A percentile compares a stretch with the other conserved stretches of the same genome.
Evolutionary conservation across 192 early-diverging fungal species (phyloP).

Genomic region (Backusella macrospora): DNA sequence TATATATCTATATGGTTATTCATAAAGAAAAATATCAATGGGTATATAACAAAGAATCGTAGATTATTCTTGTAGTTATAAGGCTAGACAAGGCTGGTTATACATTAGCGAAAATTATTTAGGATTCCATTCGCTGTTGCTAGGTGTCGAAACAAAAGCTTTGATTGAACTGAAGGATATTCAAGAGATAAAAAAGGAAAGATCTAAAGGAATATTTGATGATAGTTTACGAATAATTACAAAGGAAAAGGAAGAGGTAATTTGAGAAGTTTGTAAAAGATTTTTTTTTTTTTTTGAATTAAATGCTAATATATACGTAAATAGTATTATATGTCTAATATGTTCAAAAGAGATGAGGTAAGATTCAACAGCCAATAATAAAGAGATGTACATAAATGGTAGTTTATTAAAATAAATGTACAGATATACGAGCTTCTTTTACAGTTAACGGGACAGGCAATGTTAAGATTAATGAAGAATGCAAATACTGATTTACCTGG

Average conservation of each 20-base stretch:
- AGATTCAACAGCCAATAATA: background rate
- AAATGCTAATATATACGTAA: background rate
- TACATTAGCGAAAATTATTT: constrained; percentile 93
- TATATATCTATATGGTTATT: background rate
- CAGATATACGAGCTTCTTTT: constrained; percentile 91
- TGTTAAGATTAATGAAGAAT: constrained; percentile 86
- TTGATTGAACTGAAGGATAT: constrained; percentile 92
- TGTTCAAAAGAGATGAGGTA: constrained; percentile 68
- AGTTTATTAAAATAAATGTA: background rate
- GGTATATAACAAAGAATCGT: background rate
- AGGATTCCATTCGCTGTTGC: constrained; percentile 94
- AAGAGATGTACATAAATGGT: background rate
- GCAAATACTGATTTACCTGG: constrained; percentile 68
- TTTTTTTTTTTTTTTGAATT: background rate
- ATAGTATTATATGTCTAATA: constrained; percentile 88
- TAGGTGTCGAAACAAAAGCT: constrained; percentile 92
- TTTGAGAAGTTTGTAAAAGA: background rate
- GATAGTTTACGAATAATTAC: constrained; percentile 88
- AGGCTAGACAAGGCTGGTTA: constrained; percentile 93
- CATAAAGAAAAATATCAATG: background rate
- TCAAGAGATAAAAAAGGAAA: constrained; percentile 84
- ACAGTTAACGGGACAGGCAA: constrained; percentile 84
- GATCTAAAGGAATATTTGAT: constrained; percentile 87
- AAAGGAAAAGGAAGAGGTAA: constrained; percentile 78
- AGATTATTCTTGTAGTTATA: constrained; percentile 92